These are phyloP conservation scores for Colletotrichum cereale DNA, from an alignment of 2,329 filamentous ascomycete genomes.

Conservation along the genomic window DNA sequence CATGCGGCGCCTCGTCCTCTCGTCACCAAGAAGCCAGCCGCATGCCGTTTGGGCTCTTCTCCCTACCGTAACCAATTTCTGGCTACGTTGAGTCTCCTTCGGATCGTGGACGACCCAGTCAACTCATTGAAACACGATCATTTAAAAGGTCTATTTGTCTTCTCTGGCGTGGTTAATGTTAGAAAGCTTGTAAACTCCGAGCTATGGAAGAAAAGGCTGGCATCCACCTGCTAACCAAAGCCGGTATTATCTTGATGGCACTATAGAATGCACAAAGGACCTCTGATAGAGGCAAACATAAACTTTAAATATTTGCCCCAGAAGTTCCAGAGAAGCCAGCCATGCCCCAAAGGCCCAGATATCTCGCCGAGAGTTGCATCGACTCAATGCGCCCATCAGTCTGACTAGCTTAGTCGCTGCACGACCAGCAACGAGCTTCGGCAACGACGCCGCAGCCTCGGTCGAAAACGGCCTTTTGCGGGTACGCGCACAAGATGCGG, in stretches of 20 bases:
- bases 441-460: background rate
- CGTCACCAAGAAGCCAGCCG: background rate
- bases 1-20: background rate
- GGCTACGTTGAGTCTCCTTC: background rate
- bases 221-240: background rate
- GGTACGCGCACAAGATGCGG: slow-evolving; percentile 53
- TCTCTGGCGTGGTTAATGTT: background rate
- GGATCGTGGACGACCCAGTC: background rate
- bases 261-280: background rate
- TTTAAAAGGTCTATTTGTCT: background rate
- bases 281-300: too few relatives aligned
- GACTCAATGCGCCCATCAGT: background rate
- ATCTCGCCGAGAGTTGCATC: too few relatives aligned
- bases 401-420: background rate
- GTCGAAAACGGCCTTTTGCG: slow-evolving; percentile 45
- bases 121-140: accelerated
- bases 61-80: background rate
- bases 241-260: background rate
- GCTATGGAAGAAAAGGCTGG: background rate
- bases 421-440: background rate
- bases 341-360: too few relatives aligned
- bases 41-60: background rate
- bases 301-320: too few relatives aligned
- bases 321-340: too few relatives aligned
- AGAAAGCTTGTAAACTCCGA: background rate